Percentiles rank a stretch among this genome's conserved stretches.
Conservation (phyloP, 1,139 yeast species). For the Kurtzmaniella quercitrusa region DNA sequence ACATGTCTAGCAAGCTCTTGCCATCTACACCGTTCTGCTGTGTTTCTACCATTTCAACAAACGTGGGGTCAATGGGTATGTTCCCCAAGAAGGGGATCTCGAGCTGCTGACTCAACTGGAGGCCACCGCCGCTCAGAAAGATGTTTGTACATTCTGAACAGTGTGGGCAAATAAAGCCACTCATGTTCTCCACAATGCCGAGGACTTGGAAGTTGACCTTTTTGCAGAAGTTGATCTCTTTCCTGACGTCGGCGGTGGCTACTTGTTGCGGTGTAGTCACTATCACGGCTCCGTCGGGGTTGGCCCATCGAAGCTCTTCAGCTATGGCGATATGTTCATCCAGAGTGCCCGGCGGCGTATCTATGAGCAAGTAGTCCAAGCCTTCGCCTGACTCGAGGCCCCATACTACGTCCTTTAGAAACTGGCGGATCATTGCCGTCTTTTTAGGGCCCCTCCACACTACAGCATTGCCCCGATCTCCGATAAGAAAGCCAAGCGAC, state of each 20-base stretch:
- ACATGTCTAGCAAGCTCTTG: slow-evolving; percentile 30
- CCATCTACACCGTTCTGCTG: slow-evolving; percentile 28
- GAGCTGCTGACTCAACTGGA: slow-evolving; percentile 56
- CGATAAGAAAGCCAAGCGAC: slow-evolving; percentile 87
- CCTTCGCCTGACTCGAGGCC: slow-evolving; percentile 45
- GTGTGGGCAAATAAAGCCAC: slow-evolving; percentile 57
- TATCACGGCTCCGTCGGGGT: slow-evolving; percentile 46
- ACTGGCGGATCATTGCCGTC: slow-evolving; percentile 95
- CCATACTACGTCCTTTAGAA: slow-evolving; percentile 88
- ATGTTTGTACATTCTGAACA: slow-evolving; percentile 91
- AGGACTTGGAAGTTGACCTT: slow-evolving; percentile 41
- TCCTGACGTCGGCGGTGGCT: slow-evolving; percentile 52
- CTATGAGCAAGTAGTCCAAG: slow-evolving; percentile 80
- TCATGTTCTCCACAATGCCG: slow-evolving; percentile 46
- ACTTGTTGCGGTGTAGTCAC: slow-evolving; percentile 52
- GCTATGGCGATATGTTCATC: slow-evolving; percentile 98
- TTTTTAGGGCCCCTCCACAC: slow-evolving; percentile 99
- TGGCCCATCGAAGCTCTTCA: slow-evolving; percentile 67
- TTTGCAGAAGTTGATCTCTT: slow-evolving; percentile 44
- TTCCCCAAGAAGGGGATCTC: slow-evolving; percentile 71
- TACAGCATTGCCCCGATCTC: slow-evolving; percentile 81
- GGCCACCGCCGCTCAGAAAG: slow-evolving; percentile 94
- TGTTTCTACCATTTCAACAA: slow-evolving; percentile 77
- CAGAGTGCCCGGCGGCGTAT: slow-evolving; percentile 98
- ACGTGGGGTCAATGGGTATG: slow-evolving; percentile 89